phyloP scores from a whole-genome alignment of 148 eudicot genomes.

The Mesembryanthemum crystallinum region DNA sequence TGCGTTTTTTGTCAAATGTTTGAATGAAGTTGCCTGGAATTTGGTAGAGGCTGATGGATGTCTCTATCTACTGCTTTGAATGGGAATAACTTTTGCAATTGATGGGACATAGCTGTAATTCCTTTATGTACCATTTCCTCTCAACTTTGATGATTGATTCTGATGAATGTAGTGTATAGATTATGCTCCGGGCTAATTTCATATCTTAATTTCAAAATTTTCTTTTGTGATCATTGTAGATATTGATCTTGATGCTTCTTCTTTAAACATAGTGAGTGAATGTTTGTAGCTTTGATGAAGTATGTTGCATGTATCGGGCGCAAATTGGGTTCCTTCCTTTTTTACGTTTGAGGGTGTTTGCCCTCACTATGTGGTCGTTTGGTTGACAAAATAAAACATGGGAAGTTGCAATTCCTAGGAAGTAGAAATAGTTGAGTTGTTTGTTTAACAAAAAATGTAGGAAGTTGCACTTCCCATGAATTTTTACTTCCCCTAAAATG shows the following conservation, averaged over 20 bases:
- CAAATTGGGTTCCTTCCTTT: background rate
- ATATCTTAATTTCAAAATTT: background rate
- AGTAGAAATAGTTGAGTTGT: no score
- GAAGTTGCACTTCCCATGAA: no score
- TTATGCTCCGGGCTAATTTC: background rate
- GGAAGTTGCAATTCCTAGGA: no score
- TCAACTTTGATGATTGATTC: background rate
- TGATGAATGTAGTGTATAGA: background rate
- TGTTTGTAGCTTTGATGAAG: background rate
- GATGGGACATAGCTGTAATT: background rate
- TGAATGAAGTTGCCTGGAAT: background rate
- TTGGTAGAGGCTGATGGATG: constrained; percentile 4
- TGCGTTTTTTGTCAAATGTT: background rate
- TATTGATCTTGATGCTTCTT: background rate
- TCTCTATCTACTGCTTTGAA: background rate
- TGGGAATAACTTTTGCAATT: background rate
- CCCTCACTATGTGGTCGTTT: no score
- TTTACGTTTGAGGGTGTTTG: background rate
- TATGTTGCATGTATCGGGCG: background rate
- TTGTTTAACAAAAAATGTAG: no score
- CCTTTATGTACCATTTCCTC: background rate
- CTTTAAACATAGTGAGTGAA: background rate
- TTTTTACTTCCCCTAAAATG: no score
- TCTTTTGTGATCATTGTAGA: background rate
- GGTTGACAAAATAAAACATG: no score